Percentiles rank a stretch among this genome's conserved stretches.
Conservation (phyloP, 2,329 filamentous ascomycete species). For the Aspergillus puulaauensis region DNA sequence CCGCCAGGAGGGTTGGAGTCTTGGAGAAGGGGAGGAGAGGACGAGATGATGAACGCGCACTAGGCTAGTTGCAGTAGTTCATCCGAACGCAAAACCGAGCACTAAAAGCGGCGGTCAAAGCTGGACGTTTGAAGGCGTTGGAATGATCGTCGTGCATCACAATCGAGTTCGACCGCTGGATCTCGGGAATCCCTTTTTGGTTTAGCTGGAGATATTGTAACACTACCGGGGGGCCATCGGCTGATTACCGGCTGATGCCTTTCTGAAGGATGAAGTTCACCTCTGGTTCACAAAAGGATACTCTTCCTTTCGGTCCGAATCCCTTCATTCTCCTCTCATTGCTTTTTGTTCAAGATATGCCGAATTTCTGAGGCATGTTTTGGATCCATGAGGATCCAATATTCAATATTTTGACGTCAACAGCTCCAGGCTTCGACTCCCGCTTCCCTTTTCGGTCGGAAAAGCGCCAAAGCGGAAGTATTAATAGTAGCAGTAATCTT, state of each 20-base stretch:
- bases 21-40: not conserved
- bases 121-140: conserved; percentile 23
- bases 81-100: conserved; percentile 18
- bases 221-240: not conserved
- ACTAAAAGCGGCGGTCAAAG: conserved; percentile 9
- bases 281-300: not conserved
- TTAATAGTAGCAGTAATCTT: conserved; percentile 2
- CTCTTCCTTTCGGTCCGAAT: not conserved
- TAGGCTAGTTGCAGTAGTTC: conserved; percentile 25
- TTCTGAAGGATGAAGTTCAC: not conserved
- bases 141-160: conserved; percentile 22
- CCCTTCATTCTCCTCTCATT: not conserved
- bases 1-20: not conserved
- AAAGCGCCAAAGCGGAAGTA: not conserved
- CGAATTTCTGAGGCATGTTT: not conserved
- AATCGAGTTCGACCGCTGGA: not conserved
- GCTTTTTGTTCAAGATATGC: not conserved
- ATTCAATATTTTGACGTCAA: not conserved
- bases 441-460: conserved; percentile 5
- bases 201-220: not conserved
- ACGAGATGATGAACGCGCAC: conserved; percentile 11
- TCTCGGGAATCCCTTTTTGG: not conserved
- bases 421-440: not conserved
- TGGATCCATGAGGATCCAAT: not conserved
- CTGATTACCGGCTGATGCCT: not conserved